Evolutionary conservation across 163 green algal species (phyloP).

Genomic region (Scenedesmus sp.): DNA sequence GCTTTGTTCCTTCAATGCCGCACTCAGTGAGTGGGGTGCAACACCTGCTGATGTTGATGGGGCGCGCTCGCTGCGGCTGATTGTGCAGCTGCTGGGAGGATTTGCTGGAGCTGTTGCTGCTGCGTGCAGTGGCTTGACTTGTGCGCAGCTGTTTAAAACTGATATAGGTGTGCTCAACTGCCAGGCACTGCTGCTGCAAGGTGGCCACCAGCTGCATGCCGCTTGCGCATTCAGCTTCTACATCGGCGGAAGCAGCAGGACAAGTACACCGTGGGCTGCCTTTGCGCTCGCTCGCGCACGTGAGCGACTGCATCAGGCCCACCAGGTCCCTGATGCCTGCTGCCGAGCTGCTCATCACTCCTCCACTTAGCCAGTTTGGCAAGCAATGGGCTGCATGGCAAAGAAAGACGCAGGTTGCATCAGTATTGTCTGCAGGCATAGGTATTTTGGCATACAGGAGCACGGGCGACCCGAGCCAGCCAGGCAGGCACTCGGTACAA

Average conservation of each 20-base stretch:
- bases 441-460: background rate
- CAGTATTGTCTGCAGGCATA: background rate
- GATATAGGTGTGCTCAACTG: background rate
- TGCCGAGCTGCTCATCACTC: background rate
- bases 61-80: background rate
- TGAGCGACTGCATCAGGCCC: background rate
- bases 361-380: background rate
- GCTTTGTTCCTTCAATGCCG: background rate
- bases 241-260: background rate
- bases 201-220: background rate
- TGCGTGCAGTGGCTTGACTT: background rate
- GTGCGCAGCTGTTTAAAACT: background rate
- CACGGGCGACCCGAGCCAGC: background rate
- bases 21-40: background rate
- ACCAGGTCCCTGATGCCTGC: background rate
- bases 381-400: background rate
- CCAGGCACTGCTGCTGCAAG: background rate
- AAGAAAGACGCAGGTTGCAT: background rate
- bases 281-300: background rate
- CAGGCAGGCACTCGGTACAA: background rate
- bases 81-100: background rate
- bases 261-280: background rate
- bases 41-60: background rate
- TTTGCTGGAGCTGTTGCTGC: background rate
- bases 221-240: background rate